Evolutionary conservation across 2,329 filamentous ascomycete genomes (phyloP).

Genomic region (Thelonectria discophora): DNA sequence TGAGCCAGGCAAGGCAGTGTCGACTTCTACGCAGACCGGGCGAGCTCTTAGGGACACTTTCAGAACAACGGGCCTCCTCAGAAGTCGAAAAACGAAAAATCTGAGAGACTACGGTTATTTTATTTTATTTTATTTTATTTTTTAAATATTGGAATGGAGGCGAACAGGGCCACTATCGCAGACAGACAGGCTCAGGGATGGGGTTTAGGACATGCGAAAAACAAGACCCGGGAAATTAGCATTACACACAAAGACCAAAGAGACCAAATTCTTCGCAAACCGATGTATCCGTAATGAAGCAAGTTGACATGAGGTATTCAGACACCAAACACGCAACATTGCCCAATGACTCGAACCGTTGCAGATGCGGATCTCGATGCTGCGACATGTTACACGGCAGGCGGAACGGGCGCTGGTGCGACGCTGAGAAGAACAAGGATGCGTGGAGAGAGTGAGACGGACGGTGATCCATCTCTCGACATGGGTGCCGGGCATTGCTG

Average conservation of each 20-base stretch:
- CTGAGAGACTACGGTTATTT: conserved; percentile 3
- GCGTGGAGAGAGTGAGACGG: neutral
- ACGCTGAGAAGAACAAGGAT: conserved; percentile 12
- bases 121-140: too few relatives aligned
- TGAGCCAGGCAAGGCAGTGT: conserved; percentile 29
- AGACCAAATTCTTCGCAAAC: conserved; percentile 18
- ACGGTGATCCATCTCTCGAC: conserved; percentile 13
- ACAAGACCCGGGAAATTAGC: conserved; percentile 8
- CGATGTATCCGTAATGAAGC: conserved; percentile 1
- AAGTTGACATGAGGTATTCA: neutral
- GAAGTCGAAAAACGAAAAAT: neutral
- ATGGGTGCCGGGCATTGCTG: neutral
- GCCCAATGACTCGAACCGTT: conserved; percentile 23
- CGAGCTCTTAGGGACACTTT: conserved; percentile 29
- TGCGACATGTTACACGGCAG: conserved; percentile 37
- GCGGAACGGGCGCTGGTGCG: conserved; percentile 21
- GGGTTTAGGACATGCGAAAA: conserved; percentile 11
- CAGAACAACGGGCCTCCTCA: neutral
- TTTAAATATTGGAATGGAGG: neutral
- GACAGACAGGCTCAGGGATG: neutral
- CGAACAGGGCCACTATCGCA: conserved; percentile 5
- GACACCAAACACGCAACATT: neutral
- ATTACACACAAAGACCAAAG: conserved; percentile 17
- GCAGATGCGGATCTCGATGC: conserved; percentile 43
- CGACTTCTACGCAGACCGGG: conserved; percentile 28